These are phyloP conservation scores for Fraxinus platypoda DNA, from an alignment of 305 asterid species.

Conservation along the genomic window DNA sequence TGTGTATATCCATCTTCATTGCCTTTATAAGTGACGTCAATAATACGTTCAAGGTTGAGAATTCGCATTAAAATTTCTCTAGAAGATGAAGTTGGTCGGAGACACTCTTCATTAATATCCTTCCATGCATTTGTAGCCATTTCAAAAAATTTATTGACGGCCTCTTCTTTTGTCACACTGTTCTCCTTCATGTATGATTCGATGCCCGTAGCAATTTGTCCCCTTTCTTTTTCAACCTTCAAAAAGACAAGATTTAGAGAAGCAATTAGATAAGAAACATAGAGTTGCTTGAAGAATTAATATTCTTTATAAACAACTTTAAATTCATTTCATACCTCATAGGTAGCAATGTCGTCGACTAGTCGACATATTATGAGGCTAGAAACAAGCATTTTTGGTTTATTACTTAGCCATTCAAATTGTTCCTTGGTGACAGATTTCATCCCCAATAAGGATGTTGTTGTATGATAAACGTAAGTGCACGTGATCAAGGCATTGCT, in stretches of 20 bases:
- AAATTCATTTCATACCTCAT: background rate
- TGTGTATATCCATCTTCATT: conserved; percentile 24
- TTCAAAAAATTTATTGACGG: too few species aligned
- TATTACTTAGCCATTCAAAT: too few species aligned
- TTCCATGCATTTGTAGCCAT: too few species aligned
- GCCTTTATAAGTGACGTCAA: conserved; percentile 7
- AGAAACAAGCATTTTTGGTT: too few species aligned
- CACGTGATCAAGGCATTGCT: background rate
- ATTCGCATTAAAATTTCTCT: background rate
- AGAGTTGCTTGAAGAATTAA: background rate
- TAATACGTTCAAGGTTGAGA: conserved; percentile 11
- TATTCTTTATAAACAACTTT: too few species aligned
- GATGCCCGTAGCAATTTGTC: background rate
- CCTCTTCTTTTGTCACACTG: too few species aligned
- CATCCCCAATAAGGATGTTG: too few species aligned
- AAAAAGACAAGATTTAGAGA: background rate
- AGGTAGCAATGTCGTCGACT: background rate
- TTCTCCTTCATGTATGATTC: too few species aligned
- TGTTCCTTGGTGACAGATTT: too few species aligned
- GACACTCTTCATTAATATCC: conserved; percentile 8
- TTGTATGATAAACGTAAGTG: too few species aligned
- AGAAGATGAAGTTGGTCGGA: background rate
- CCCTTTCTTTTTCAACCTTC: background rate
- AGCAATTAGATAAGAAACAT: background rate
- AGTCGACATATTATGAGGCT: background rate